Base-by-base conservation (phyloP, 371 early-diverging fungal genomes). In the Mucor irregularis region DNA sequence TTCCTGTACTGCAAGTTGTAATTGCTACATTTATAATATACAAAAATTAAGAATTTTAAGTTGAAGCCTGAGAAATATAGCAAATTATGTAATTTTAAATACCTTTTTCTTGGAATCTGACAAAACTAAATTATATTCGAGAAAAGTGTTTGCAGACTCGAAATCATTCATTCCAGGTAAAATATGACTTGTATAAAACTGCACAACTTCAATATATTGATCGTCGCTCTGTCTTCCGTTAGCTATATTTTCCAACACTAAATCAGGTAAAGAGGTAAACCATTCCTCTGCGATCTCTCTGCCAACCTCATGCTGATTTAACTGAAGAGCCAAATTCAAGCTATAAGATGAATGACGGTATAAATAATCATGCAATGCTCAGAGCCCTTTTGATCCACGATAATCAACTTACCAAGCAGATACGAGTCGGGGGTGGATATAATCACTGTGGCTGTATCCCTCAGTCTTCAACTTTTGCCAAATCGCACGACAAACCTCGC, bases 121-220 rank as follows among this genome's bases (percentile, higher is more conserved):
- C 9, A 74, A 17, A 9, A 68, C 48, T 13, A 70, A 33, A 34
- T 78, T 78, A 29, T 72, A 78, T 28, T 78, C 58, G 13, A 74
- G 17, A 49, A 78, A 78, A 13, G 61, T 46, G 6, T 51, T 40
- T 21, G 74, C 72, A 8, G 78, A 68, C 28, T 72, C 73, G 56
- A 56, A 78, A 34, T 78, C 78, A 24, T 62, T 43, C 51, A 70
- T 43, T 14, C 55, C 57, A 29, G 69, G 64, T 16, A 78, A 29
- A 10, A 68, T 66, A 25, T 53, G 66, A 17, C 57, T 53, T 21
- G 58, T 49, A 48, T 78, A 78, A 1, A 70, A 28, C 8, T 72
- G 65, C 3, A 74, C 61, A 0, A 66, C 53, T 25, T 68, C 49
- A 26, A 56, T 44, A 39, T 72, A 74, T 9, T 58, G 48, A 24